Conservation (phyloP, 2,329 filamentous ascomycete species). For the Paecilomyces variotii region DNA sequence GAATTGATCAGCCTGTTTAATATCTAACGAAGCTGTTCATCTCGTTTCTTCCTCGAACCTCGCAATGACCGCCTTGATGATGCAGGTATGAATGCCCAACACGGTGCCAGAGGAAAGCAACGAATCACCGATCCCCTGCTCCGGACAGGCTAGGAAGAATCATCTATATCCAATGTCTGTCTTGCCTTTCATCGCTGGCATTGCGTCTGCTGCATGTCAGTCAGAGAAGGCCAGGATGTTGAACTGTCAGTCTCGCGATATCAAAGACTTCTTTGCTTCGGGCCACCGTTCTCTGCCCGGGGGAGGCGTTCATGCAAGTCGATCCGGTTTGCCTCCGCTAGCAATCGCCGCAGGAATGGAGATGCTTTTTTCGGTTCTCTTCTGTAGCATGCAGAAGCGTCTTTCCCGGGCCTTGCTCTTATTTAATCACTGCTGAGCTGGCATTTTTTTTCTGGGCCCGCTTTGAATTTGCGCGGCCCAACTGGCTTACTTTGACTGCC, state of each 20-base stretch:
- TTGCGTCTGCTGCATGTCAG: constrained; percentile 16
- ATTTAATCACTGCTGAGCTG: constrained; percentile 20
- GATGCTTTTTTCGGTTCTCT: background rate
- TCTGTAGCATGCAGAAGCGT: background rate
- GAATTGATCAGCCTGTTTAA: background rate
- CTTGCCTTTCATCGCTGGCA: constrained; percentile 19
- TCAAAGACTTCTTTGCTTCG: background rate
- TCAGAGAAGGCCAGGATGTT: constrained; percentile 8
- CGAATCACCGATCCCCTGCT: constrained; percentile 21
- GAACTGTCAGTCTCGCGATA: constrained; percentile 4
- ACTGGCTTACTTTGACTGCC: constrained; percentile 3
- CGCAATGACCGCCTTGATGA: constrained; percentile 7
- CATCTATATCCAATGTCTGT: background rate
- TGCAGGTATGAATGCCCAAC: constrained; percentile 38
- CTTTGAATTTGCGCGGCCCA: constrained; percentile 12
- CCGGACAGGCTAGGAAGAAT: constrained; percentile 1
- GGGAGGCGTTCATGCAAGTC: constrained; percentile 21
- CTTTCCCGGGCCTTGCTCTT: background rate
- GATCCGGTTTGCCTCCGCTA: constrained; percentile 15
- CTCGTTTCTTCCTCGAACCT: background rate
- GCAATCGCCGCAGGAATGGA: background rate
- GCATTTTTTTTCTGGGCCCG: constrained; percentile 19
- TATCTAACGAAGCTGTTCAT: background rate
- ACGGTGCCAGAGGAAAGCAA: constrained; percentile 21
- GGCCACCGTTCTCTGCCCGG: constrained; percentile 2